Evolutionary conservation across 129 eudicot species (phyloP).

Genomic region (Rutidosis leptorrhynchoides): DNA sequence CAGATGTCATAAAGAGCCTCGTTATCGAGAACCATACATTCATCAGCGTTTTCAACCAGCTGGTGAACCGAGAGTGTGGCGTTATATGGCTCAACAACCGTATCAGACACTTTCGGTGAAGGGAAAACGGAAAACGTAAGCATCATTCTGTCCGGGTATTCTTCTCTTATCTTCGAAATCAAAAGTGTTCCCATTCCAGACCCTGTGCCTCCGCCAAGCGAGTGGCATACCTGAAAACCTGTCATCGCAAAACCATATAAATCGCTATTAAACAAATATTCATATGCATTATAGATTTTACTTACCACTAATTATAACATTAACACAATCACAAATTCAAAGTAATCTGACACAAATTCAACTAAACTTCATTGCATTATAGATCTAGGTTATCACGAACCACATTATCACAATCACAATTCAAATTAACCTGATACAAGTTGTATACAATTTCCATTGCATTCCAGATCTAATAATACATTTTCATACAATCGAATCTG

Average conservation of each 20-base stretch:
- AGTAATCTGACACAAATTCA: background rate
- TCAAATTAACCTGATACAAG: background rate
- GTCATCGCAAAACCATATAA: background rate
- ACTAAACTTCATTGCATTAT: background rate
- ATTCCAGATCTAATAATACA: background rate
- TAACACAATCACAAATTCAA: background rate
- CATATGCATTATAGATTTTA: background rate
- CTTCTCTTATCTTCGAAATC: slow-evolving; percentile 48
- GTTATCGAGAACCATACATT: slow-evolving; percentile 51
- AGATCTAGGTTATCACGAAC: background rate
- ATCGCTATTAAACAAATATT: no score
- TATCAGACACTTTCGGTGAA: slow-evolving; percentile 50
- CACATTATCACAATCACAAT: background rate
- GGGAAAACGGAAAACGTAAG: slow-evolving; percentile 50
- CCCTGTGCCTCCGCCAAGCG: slow-evolving; percentile 54
- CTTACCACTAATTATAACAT: background rate
- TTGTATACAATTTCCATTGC: background rate
- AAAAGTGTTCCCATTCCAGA: slow-evolving; percentile 59
- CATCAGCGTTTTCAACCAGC: slow-evolving; percentile 51
- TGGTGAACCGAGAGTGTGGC: slow-evolving; percentile 51
- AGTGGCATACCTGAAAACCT: slow-evolving; percentile 56
- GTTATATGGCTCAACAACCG: slow-evolving; percentile 51
- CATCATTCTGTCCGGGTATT: slow-evolving; percentile 58
- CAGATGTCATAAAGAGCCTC: slow-evolving; percentile 52
- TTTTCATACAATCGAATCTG: background rate